Evolutionary conservation across 352 stramenopile genomes (phyloP).

Genomic region (Pythium aphanidermatum): DNA sequence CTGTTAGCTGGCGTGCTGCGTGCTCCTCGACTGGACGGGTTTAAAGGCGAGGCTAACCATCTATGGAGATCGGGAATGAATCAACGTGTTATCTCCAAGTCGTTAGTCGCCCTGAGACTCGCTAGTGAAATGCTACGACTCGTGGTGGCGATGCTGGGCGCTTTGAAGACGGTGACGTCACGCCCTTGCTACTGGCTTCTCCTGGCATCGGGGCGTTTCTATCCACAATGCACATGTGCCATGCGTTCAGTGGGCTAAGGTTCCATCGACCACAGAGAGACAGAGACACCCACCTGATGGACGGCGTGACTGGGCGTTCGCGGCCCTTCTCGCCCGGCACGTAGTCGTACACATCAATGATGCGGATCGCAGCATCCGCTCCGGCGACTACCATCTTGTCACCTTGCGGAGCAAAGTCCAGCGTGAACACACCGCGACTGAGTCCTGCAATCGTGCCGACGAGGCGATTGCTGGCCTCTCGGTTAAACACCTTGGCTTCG

Average conservation of each 20-base stretch:
- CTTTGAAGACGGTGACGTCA: slow-evolving; percentile 31
- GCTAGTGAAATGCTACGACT: slow-evolving; percentile 30
- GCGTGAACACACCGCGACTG: slow-evolving; percentile 76
- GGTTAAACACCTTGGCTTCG: slow-evolving; percentile 90
- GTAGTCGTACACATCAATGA: slow-evolving; percentile 86
- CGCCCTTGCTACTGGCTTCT: slow-evolving; percentile 23
- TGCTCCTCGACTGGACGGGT: too few species aligned
- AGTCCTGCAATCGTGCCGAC: slow-evolving; percentile 82
- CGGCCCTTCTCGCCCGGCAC: slow-evolving; percentile 57
- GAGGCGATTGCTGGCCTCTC: slow-evolving; percentile 32
- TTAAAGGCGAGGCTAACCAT: too few species aligned
- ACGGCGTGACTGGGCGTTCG: slow-evolving; percentile 63
- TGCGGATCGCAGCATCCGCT: slow-evolving; percentile 81
- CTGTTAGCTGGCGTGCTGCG: too few species aligned
- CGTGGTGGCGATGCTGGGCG: slow-evolving; percentile 45
- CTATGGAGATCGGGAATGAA: too few species aligned
- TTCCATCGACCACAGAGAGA: too few species aligned
- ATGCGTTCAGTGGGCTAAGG: too few species aligned
- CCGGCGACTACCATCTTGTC: slow-evolving; percentile 85
- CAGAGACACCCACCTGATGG: slow-evolving; percentile 27
- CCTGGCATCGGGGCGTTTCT: slow-evolving; percentile 50
- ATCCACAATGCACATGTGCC: neutral
- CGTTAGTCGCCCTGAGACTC: too few species aligned
- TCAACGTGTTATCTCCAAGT: too few species aligned
- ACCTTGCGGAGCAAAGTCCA: slow-evolving; percentile 70